Percentiles rank a stretch among this genome's conserved stretches.
Evolutionary conservation across 768 basidiomycete genomes (phyloP).

Genomic region (Podaxis sp.): DNA sequence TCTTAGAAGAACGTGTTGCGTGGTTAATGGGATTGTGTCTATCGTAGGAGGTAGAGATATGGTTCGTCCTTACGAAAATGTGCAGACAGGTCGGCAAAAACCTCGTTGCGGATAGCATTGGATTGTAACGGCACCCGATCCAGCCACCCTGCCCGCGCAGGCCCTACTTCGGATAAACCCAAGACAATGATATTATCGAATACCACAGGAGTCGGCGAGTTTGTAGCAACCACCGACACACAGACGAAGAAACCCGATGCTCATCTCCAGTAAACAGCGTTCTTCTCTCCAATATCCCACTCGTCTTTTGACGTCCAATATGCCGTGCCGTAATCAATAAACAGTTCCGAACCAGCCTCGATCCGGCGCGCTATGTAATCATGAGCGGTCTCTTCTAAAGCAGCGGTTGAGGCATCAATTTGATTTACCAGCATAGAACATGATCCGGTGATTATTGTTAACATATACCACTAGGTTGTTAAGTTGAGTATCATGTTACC

Average conservation of each 20-base stretch:
- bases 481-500: not conserved
- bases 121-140: no score
- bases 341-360: slow-evolving; percentile 45
- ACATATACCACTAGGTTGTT: slow-evolving; percentile 10
- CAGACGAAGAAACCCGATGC: not conserved
- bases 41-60: not conserved
- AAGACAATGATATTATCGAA: no score
- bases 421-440: slow-evolving; percentile 50
- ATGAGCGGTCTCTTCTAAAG: not conserved
- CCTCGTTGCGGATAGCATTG: no score
- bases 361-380: slow-evolving; percentile 35
- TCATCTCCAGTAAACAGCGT: slow-evolving; percentile 8
- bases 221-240: no score
- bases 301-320: slow-evolving; percentile 7
- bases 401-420: not conserved
- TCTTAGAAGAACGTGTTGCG: slow-evolving; percentile 37
- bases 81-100: no score
- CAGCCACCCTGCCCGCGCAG: no score
- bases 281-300: not conserved
- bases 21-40: slow-evolving; percentile 19
- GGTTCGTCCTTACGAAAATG: slow-evolving; percentile 3
- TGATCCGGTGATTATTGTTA: slow-evolving; percentile 8
- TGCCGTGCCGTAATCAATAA: slow-evolving; percentile 54
- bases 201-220: no score
- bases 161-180: no score